A percentile compares a stretch with the other conserved stretches of the same genome.
These are phyloP conservation scores for Gracilaria domingensis DNA, from an alignment of 23 red algal genomes.

Conservation along the genomic window DNA sequence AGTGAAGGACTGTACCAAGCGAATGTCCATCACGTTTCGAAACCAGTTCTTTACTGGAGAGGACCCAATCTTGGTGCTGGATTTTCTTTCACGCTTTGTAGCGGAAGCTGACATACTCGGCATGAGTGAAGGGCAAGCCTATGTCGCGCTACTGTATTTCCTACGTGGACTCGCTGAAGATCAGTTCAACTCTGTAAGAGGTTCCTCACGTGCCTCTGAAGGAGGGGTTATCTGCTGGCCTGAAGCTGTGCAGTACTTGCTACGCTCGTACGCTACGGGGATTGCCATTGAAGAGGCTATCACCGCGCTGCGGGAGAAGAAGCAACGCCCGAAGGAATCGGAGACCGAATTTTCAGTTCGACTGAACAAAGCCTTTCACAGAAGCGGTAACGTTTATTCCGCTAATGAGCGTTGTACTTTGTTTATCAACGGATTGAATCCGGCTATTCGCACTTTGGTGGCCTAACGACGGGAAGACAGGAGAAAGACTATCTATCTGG, in stretches of 20 bases:
- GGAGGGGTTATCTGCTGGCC: background rate
- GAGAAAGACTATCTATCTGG: background rate
- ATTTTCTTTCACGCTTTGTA: conserved; percentile 38
- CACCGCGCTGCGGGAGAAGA: conserved; percentile 6
- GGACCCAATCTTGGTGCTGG: conserved; percentile 13
- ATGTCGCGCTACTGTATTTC: conserved; percentile 1
- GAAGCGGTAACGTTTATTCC: conserved; percentile 4
- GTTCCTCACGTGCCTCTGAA: too few species aligned
- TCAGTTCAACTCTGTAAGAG: too few species aligned
- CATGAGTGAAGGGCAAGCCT: conserved; percentile 16
- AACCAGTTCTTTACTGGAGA: background rate
- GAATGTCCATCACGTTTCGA: background rate
- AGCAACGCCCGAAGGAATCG: conserved; percentile 5
- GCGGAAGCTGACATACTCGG: conserved; percentile 12
- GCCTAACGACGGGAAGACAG: background rate
- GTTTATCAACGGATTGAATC: conserved; percentile 26
- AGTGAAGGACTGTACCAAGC: background rate
- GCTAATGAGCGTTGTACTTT: background rate
- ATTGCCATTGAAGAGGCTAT: background rate
- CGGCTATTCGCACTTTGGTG: conserved; percentile 7
- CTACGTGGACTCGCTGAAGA: background rate
- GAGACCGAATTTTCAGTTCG: conserved; percentile 16
- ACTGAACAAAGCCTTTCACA: conserved; percentile 13
- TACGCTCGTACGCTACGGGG: background rate
- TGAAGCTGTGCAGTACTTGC: conserved; percentile 21